Base-by-base conservation (phyloP, 345 rosid species). In the Syzygium aqueum region DNA sequence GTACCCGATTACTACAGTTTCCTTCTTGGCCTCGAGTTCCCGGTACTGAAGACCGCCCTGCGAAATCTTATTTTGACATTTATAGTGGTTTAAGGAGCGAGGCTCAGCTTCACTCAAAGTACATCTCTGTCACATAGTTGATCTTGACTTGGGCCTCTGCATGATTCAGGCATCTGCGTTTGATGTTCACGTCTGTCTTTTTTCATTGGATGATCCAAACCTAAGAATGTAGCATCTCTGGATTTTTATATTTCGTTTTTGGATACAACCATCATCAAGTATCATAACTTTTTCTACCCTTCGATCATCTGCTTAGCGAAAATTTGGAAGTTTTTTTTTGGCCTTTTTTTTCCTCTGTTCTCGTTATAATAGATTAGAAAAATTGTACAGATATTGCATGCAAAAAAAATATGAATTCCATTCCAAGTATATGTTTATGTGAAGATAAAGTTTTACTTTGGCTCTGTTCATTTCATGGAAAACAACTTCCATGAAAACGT, bases 151-250 rank as follows among this genome's bases (percentile, higher is more conserved):
- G 30, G 65, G 63, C 11, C 63, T 25, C n/a, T 57, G 63, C 28
- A 57, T 25, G 63, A 57, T 57, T 57, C 2, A 57, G 14, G 63
- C 15, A 4, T 57, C 15, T 2, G 15, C 63, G 11, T 57, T 25
- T 11, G 63, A 57, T 25, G 27, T 8, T 7, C 22, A 21, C 11
- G 59, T 0, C 3, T 54, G 59, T 0, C 3, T 54, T 54, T 25
- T 3, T 54, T 54, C 5, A 54, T 54, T 3, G 59, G 10, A 54
- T 3, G 0, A 7, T 54, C 59, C 59, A 54, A 54, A 27, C 59
- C 27, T 3, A 54, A 1, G 27, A 54, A 54, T 54, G 25, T 54
- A 54, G 22, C 59, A 54, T 0, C 11, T 22, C 11, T 54, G 0
- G 59, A 8, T 22, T 54, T 25, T 54, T 43, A 43, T 0, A 21